Evolutionary conservation across 108 stramenopile species (phyloP).

Genomic region (Pseudonitzschia pungens): DNA sequence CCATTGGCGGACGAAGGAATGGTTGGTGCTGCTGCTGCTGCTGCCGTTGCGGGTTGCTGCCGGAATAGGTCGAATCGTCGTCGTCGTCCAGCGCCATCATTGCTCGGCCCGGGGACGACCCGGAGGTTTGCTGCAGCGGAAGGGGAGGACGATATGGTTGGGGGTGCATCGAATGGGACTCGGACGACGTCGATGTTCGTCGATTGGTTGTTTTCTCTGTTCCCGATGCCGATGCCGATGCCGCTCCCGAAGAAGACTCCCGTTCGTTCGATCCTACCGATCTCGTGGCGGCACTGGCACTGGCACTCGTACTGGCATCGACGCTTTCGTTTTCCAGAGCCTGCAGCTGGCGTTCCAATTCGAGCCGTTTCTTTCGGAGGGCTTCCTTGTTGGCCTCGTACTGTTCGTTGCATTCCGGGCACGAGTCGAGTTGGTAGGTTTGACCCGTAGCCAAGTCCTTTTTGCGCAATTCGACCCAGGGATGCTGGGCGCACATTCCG

Average conservation of each 20-base stretch:
- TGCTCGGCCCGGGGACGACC: neutral
- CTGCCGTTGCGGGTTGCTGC: neutral
- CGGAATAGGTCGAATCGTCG: neutral
- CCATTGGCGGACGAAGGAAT: neutral
- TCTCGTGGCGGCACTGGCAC: no score
- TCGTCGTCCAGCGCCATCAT: neutral
- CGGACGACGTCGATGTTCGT: neutral
- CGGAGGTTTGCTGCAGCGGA: neutral
- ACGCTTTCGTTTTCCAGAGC: constrained; percentile 20
- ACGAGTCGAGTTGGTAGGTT: constrained; percentile 33
- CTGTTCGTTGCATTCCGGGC: constrained; percentile 32
- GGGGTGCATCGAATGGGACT: neutral
- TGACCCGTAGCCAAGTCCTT: constrained; percentile 19
- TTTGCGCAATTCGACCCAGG: constrained; percentile 26
- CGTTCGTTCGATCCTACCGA: no score
- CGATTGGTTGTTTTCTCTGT: no score
- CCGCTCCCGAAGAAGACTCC: no score
- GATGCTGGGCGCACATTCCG: constrained; percentile 35
- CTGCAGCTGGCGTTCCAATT: constrained; percentile 38
- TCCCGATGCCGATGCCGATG: no score
- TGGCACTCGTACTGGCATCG: no score
- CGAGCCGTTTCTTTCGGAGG: constrained; percentile 15
- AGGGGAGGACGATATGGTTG: constrained; percentile 12
- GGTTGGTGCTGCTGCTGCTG: neutral
- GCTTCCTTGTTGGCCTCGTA: constrained; percentile 5